Percentiles rank a stretch among this genome's conserved stretches.
Evolutionary conservation across 176 grass and related monocot genomes (phyloP).

Genomic region (Carex parvula): DNA sequence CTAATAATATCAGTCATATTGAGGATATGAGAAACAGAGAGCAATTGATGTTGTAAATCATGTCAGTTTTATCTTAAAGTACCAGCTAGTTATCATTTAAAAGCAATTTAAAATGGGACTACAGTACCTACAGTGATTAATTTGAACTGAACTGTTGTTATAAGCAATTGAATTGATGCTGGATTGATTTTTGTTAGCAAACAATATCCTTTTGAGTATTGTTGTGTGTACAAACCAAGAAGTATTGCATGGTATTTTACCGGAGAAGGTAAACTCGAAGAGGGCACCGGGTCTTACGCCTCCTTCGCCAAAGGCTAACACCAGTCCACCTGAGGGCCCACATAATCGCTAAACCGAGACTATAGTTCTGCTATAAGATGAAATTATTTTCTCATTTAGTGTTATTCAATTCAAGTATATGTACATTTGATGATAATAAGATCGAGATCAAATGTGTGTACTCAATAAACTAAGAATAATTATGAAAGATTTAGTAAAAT

Average conservation of each 20-base stretch:
- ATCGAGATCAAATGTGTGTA: not conserved
- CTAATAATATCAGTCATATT: too few relatives aligned
- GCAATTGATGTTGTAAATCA: too few relatives aligned
- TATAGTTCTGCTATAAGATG: not conserved
- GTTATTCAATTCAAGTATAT: not conserved
- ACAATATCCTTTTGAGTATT: not conserved
- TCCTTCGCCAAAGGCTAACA: not conserved
- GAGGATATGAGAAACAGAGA: too few relatives aligned
- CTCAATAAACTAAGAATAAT: not conserved
- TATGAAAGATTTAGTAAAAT: too few relatives aligned
- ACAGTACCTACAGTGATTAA: too few relatives aligned
- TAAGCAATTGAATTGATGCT: not conserved
- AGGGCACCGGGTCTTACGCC: not conserved
- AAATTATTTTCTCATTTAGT: not conserved
- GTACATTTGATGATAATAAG: not conserved
- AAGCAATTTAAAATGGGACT: too few relatives aligned
- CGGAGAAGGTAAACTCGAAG: not conserved
- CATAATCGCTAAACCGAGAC: not conserved
- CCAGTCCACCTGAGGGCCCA: not conserved
- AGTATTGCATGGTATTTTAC: not conserved
- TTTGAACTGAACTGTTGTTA: too few relatives aligned
- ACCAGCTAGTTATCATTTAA: too few relatives aligned
- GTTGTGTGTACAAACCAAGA: not conserved
- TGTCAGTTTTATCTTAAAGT: too few relatives aligned
- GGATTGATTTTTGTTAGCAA: not conserved